Percentiles rank a stretch among this genome's conserved stretches.
Evolutionary conservation across 495 filamentous ascomycete genomes (phyloP).

Genomic region (Penicillium salamii): DNA sequence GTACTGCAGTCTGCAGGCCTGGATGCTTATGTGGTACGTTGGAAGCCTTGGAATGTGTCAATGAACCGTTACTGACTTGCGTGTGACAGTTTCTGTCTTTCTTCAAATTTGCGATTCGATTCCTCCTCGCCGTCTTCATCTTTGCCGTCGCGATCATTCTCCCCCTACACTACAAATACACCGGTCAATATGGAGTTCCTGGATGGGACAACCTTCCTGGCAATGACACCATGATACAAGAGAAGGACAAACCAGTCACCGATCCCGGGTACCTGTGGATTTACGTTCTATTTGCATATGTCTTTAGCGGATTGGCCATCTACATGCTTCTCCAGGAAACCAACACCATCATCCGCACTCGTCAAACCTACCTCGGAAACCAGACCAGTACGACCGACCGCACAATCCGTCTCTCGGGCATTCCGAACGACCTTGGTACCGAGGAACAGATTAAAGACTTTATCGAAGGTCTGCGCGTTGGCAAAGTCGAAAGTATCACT

Average conservation of each 20-base stretch:
- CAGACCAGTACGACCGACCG: constrained; percentile 93
- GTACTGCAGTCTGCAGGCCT: constrained; percentile 87
- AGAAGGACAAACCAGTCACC: constrained; percentile 25
- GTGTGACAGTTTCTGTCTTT: constrained; percentile 75
- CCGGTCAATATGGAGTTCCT: constrained; percentile 44
- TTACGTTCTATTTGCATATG: constrained; percentile 85
- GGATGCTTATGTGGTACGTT: constrained; percentile 87
- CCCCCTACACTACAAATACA: constrained; percentile 75
- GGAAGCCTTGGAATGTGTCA: not conserved
- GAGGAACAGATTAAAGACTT: constrained; percentile 84
- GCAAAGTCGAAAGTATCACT: constrained; percentile 87
- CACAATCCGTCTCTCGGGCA: constrained; percentile 86
- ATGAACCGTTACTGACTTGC: constrained; percentile 4
- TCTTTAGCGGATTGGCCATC: constrained; percentile 80
- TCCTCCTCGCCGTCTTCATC: constrained; percentile 73
- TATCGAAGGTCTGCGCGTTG: constrained; percentile 83
- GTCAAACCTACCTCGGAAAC: constrained; percentile 88
- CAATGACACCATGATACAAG: constrained; percentile 11
- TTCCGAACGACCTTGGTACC: constrained; percentile 73
- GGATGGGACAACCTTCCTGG: constrained; percentile 32
- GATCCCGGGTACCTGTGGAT: constrained; percentile 77
- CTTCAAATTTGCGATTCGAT: constrained; percentile 88
- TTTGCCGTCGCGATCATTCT: constrained; percentile 77
- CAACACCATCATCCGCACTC: constrained; percentile 71
- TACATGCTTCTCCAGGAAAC: constrained; percentile 83